Base-by-base conservation (phyloP, 192 early-diverging fungal species). In the Rhizoclosmatium globosum region DNA sequence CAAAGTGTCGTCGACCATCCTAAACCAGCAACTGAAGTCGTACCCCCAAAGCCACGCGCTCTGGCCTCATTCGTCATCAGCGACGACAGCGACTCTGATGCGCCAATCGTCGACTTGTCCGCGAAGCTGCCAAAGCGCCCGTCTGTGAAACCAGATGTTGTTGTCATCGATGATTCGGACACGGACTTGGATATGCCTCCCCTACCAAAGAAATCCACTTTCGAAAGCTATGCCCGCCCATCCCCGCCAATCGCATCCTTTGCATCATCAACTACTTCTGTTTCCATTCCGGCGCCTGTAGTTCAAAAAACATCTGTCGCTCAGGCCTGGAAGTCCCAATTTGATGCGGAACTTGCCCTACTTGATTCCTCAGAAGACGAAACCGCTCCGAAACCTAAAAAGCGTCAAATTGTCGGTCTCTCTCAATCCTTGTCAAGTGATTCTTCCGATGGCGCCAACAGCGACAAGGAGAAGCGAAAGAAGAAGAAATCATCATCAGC, bases 91-190 rank as follows among this genome's bases (percentile, higher is more conserved):
- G 9, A 13, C 50, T 1, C 50, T 53, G 17, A 7, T 53, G 50
- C 50, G 17, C 17, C 50, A 53, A 53, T 13, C 50, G 17, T 13
- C 6, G 50, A 17, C 50, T 53, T 31, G 31, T 31, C 31, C 31
- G 31, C 31, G 31, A 31, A 31, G 31, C 31, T 31, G 31, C 31
- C 31, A 31, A 31, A 31, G 31, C 31, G 31, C 31, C 31, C 31
- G 31, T 31, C 31, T 31, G 31, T 0, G 0, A 31, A 31, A 31
- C 31, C 50, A 13, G 50, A 57, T 21, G 53, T 31, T 23, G 53
- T 71, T 23, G 56, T 71, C 15, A 57, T 71, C 53, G 42, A 39
- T 71, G 47, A 48, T 7, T 71, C 70, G 21, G 70, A 71, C 21
- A 48, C 48, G 7, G 70, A 71, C 9, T 9, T 57, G 1, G 15